Evolutionary conservation across 1,284 basidiomycete genomes (phyloP), one percentile per base, ranked within the genome.

Genomic region (Lentinus polychrous): DNA sequence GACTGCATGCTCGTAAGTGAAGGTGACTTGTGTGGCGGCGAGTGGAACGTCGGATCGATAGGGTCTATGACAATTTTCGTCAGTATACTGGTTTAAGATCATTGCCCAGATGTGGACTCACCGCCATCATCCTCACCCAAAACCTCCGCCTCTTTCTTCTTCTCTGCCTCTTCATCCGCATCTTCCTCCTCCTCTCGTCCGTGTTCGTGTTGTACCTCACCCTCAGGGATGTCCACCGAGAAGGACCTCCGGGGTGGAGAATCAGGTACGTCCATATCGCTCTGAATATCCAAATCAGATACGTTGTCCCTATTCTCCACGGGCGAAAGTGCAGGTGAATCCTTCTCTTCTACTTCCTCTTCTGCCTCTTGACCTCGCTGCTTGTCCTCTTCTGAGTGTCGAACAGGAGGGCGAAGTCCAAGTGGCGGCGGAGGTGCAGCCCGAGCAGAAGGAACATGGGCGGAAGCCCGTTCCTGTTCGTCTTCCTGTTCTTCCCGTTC

Each of bases 81-180:
- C 33, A 24, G 52, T 31, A 22, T 22, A 34, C n/a, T 42, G 18
- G 39, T 59, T 22, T 54, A 27, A 45, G 23, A 46, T 23, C 35
- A 37, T 8, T 8, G 40, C 6, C 22, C 10, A 24, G 8, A 43
- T 31, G 37, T 34, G 31, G 3, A 68, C 74, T 55, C 50, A 82
- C 81, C 81, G 37, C 76, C 80, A 59, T 82, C 78, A 32, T 74
- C 72, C 27, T 84, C 82, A 57, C 78, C 73, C 39, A 83, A 57
- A 17, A 82, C 57, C 52, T 82, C 79, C 22, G 63, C 57, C 41
- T 63, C 65, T 8, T 32, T 15, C 11, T 24, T 35, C 7, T 38
- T 32, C 44, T 44, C n/a, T 54, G 7, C 40, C 44, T 44, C n/a
- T 54, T 42, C 40, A 41, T n/a, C 50, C 50, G 31, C 50, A 7